Percentiles rank a stretch among this genome's conserved stretches.
Conservation (phyloP, 306 rosid species). For the Luffa aegyptiaca region DNA sequence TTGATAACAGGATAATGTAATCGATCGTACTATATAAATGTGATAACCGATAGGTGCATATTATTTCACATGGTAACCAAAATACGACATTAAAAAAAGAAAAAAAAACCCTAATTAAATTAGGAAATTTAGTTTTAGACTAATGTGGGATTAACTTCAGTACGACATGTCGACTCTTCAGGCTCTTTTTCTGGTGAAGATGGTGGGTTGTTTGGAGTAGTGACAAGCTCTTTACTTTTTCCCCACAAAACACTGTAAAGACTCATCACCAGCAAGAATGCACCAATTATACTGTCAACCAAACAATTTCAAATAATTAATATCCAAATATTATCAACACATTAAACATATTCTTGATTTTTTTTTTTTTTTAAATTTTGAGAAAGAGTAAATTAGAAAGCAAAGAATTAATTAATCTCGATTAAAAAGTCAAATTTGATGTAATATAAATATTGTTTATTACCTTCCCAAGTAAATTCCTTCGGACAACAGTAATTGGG, state of each 20-base stretch:
- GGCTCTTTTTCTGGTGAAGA: slow-evolving; percentile 1
- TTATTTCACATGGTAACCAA: background rate
- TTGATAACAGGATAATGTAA: background rate
- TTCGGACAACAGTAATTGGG: background rate
- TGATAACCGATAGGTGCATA: background rate
- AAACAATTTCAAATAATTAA: background rate
- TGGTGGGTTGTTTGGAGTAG: background rate
- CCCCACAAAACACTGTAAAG: slow-evolving; percentile 76
- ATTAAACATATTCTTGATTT: no score
- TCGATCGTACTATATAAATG: background rate
- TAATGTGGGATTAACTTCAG: background rate
- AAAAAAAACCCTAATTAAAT: background rate
- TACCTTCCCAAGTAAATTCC: slow-evolving; percentile 16
- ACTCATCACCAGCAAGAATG: slow-evolving; percentile 41
- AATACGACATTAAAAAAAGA: background rate
- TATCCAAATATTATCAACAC: no score
- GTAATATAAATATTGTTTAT: background rate
- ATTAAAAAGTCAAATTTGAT: background rate
- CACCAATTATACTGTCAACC: slow-evolving; percentile 52
- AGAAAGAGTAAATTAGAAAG: background rate
- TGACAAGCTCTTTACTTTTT: slow-evolving; percentile 45
- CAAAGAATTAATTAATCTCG: background rate
- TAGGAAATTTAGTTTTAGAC: background rate
- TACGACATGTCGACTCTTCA: slow-evolving; percentile 4
- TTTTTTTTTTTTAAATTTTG: background rate